Evolutionary conservation across 164 flowering plant species (phyloP).

Genomic region (Vitis rupestris): DNA sequence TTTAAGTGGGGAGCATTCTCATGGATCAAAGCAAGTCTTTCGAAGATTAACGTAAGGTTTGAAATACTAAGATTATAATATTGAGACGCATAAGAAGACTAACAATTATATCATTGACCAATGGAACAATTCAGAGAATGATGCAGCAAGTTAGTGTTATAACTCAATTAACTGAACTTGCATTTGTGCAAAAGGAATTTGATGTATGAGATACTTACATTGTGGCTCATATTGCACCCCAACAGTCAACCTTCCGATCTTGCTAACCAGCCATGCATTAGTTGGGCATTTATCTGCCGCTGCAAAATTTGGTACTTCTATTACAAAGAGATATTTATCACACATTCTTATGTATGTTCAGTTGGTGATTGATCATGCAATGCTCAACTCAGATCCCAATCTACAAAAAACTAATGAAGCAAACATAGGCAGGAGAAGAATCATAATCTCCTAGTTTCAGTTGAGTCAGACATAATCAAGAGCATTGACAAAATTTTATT

Average conservation of each 20-base stretch:
- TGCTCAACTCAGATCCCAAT: too few relatives aligned
- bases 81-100: not conserved
- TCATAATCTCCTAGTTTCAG: too few relatives aligned
- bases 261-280: conserved; percentile 85
- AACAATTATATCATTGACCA: not conserved
- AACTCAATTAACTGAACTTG: not conserved
- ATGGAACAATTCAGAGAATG: not conserved
- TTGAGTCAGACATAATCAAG: too few relatives aligned
- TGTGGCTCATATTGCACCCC: conserved; percentile 85
- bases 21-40: not conserved
- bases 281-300: conserved; percentile 61
- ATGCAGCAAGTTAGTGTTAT: too few relatives aligned
- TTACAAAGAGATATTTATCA: not conserved
- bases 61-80: not conserved
- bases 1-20: conserved; percentile 1
- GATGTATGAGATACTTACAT: conserved; percentile 42
- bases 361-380: too few relatives aligned
- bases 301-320: conserved; percentile 13
- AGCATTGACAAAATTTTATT: too few relatives aligned
- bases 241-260: conserved; percentile 79
- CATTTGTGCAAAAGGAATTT: not conserved
- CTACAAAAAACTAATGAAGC: too few relatives aligned
- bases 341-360: not conserved
- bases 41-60: not conserved
- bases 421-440: too few relatives aligned